phyloP scores from a whole-genome alignment of 306 rosid species.

The Crataegus laevigata region DNA sequence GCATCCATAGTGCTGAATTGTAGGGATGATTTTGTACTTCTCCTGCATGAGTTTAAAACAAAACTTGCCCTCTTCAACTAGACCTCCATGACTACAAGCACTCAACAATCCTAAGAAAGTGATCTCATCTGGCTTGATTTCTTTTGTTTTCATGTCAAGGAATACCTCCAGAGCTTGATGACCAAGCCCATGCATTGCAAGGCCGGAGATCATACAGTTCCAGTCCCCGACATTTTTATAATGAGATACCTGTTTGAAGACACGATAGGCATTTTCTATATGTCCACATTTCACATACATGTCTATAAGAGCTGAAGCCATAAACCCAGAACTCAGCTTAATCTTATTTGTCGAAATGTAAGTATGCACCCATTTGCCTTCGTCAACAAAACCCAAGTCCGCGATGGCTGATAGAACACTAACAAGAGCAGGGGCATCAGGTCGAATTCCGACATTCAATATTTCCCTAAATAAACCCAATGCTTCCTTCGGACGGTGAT shows the following conservation, averaged over 20 bases:
- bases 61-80: conserved; percentile 32
- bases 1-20: conserved; percentile 44
- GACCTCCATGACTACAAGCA: conserved; percentile 59
- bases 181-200: conserved; percentile 42
- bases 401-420: conserved; percentile 51
- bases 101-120: conserved; percentile 42
- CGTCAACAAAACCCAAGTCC: conserved; percentile 49
- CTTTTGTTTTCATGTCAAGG: conserved; percentile 29
- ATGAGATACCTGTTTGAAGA: conserved; percentile 31
- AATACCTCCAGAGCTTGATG: conserved; percentile 35
- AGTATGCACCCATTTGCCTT: conserved; percentile 47
- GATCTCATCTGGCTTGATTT: conserved; percentile 35
- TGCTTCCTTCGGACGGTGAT: conserved; percentile 24
- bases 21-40: conserved; percentile 40
- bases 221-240: conserved; percentile 35
- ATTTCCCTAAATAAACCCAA: conserved; percentile 42
- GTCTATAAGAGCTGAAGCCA: conserved; percentile 42
- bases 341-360: conserved; percentile 27
- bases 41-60: conserved; percentile 46
- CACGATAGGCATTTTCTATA: conserved; percentile 36
- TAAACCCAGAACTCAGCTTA: conserved; percentile 15
- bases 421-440: conserved; percentile 46
- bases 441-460: conserved; percentile 30
- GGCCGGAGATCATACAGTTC: conserved; percentile 45
- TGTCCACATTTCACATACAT: conserved; percentile 61